Conservation (phyloP, 2,329 filamentous ascomycete genomes). For the Daldinia sp. region DNA sequence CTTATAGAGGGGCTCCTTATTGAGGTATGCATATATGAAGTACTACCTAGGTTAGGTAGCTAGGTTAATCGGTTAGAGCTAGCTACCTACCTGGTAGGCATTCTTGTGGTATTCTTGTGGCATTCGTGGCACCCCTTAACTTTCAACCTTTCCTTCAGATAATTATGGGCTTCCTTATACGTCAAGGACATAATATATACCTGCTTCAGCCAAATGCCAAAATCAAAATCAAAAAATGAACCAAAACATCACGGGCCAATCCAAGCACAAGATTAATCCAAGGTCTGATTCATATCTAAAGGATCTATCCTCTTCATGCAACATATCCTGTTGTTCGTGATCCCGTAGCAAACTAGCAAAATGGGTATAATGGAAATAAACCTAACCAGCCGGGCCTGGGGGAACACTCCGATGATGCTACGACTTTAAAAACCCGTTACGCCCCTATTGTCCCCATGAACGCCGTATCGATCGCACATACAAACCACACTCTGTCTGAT, state of each 20-base stretch:
- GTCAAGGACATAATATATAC: too few species aligned
- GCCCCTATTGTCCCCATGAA: conserved; percentile 1
- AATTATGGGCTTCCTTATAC: too few species aligned
- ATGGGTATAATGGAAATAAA: conserved; percentile 33
- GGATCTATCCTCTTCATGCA: not conserved
- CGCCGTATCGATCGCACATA: conserved; percentile 4
- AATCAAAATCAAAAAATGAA: too few species aligned
- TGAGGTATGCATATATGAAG: not conserved
- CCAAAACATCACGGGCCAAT: too few species aligned
- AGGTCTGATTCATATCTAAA: not conserved
- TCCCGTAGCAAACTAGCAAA: conserved; percentile 12
- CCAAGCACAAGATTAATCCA: not conserved
- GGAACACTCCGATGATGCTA: conserved; percentile 10
- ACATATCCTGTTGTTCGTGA: conserved; percentile 5
- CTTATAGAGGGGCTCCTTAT: not conserved
- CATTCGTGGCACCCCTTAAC: too few species aligned
- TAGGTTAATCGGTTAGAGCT: not conserved
- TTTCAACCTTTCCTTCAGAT: too few species aligned
- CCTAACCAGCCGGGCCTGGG: conserved; percentile 8
- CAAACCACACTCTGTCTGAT: not conserved
- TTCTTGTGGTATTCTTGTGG: too few species aligned
- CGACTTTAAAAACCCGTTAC: not conserved
- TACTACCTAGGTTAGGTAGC: not conserved
- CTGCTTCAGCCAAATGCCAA: too few species aligned
- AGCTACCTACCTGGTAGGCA: too few species aligned